phyloP scores from a whole-genome alignment of 2,329 filamentous ascomycete genomes.

The Aspergillus melleus region DNA sequence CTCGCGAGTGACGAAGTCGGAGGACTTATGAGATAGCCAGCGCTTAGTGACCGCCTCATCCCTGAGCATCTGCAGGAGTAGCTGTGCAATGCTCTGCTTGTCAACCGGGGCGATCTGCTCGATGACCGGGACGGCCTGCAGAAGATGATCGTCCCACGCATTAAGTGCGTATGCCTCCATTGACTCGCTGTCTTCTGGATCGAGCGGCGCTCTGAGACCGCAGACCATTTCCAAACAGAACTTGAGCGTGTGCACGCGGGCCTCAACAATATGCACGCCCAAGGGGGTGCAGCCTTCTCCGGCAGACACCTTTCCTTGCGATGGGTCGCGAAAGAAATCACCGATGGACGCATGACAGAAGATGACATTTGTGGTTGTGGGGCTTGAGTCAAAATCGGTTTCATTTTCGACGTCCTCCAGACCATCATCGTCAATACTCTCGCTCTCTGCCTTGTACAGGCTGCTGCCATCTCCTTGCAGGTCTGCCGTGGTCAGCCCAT shows the following conservation, averaged over 20 bases:
- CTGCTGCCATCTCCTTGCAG: conserved; percentile 7
- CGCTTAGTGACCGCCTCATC: background rate
- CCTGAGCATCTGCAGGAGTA: background rate
- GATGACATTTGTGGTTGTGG: conserved; percentile 16
- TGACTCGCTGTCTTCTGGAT: background rate
- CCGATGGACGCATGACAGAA: conserved; percentile 27
- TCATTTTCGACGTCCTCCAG: conserved; percentile 13
- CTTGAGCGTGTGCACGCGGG: conserved; percentile 9
- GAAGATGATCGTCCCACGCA: background rate
- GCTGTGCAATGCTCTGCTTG: background rate
- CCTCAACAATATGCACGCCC: conserved; percentile 18
- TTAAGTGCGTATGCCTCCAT: background rate
- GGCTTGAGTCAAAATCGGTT: conserved; percentile 20
- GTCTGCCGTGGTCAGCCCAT: conserved; percentile 30
- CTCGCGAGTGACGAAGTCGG: background rate
- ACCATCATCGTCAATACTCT: background rate
- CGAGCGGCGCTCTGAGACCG: background rate
- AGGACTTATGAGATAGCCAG: background rate
- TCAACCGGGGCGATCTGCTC: background rate
- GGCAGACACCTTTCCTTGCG: conserved; percentile 17
- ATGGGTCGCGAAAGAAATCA: conserved; percentile 21
- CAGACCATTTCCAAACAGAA: conserved; percentile 1
- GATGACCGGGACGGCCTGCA: background rate
- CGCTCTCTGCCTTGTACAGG: background rate
- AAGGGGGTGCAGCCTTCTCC: conserved; percentile 9